Evolutionary conservation across 169 alveolate species (phyloP).

Genomic region (Eimeria acervulina): DNA sequence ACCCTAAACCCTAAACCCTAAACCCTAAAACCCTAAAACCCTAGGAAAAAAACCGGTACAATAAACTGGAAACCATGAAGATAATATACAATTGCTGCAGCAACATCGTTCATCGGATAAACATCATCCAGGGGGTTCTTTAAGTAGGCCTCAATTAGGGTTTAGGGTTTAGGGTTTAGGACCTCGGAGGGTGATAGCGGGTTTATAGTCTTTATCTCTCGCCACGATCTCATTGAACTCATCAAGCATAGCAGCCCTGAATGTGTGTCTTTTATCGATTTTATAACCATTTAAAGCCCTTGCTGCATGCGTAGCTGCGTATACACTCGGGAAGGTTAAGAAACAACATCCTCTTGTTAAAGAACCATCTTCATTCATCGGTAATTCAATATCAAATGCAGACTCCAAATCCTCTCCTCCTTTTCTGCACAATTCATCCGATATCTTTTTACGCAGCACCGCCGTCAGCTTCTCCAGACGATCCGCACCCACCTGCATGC

Average conservation of each 20-base stretch:
- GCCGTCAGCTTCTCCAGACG: constrained; percentile 77
- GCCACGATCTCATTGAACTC: constrained; percentile 89
- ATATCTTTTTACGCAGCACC: constrained; percentile 77
- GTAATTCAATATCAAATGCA: not conserved
- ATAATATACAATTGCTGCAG: no score
- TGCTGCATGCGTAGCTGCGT: constrained; percentile 89
- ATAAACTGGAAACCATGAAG: no score
- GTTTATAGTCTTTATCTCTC: constrained; percentile 88
- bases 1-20: constrained; percentile 29
- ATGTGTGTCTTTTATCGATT: constrained; percentile 88
- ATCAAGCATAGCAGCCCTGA: constrained; percentile 89
- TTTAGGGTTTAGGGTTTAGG: not conserved
- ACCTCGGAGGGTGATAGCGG: constrained; percentile 87
- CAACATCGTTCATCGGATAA: no score
- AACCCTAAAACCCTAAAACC: not conserved
- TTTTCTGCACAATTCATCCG: constrained; percentile 61
- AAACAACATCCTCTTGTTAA: constrained; percentile 90
- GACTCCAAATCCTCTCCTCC: constrained; percentile 76
- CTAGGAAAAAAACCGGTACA: no score
- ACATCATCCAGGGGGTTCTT: no score
- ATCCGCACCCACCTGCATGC: constrained; percentile 77
- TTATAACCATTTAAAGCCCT: constrained; percentile 84
- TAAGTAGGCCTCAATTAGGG: no score
- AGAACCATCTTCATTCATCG: constrained; percentile 66
- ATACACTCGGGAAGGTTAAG: constrained; percentile 88